These are phyloP conservation scores for Lactarius tabidus DNA, from an alignment of 768 basidiomycete species.

Conservation along the genomic window DNA sequence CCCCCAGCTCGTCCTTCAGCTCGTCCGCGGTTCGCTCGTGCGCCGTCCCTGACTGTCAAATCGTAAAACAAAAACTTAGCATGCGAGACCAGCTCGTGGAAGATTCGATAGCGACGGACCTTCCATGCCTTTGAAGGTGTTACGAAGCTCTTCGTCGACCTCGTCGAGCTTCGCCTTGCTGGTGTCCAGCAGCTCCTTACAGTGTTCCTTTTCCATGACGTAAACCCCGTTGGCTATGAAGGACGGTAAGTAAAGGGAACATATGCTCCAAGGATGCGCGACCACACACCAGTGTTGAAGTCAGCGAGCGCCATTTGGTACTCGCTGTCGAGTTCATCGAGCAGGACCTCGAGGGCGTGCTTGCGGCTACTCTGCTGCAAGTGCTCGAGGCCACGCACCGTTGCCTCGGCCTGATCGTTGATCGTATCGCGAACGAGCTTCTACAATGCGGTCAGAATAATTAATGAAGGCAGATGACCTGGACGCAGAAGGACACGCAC, in stretches of 20 bases:
- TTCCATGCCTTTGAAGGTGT: conserved; percentile 51
- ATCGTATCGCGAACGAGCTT: conserved; percentile 52
- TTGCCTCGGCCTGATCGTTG: conserved; percentile 53
- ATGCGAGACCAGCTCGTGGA: neutral
- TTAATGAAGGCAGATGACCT: neutral
- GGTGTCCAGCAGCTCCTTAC: conserved; percentile 36
- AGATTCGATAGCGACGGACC: conserved; percentile 32
- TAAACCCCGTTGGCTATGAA: conserved; percentile 49
- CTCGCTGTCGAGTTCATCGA: conserved; percentile 54
- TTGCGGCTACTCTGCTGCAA: conserved; percentile 66
- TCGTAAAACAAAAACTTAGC: neutral
- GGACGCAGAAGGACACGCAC: conserved; percentile 37
- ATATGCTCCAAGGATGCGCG: neutral
- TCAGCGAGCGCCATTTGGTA: conserved; percentile 50
- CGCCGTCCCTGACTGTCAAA: conserved; percentile 41
- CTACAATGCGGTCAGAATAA: conserved; percentile 34
- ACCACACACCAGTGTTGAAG: conserved; percentile 47
- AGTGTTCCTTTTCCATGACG: conserved; percentile 44
- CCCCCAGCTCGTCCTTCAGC: conserved; percentile 56
- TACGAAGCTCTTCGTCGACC: conserved; percentile 46
- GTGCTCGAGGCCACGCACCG: conserved; percentile 54
- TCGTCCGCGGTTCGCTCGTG: conserved; percentile 54
- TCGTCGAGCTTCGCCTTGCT: conserved; percentile 39
- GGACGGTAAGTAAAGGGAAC: neutral
- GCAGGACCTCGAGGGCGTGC: conserved; percentile 53